These are phyloP conservation scores for Scheffersomyces cryptocercus DNA, from an alignment of 1,139 yeast species.

Conservation along the genomic window DNA sequence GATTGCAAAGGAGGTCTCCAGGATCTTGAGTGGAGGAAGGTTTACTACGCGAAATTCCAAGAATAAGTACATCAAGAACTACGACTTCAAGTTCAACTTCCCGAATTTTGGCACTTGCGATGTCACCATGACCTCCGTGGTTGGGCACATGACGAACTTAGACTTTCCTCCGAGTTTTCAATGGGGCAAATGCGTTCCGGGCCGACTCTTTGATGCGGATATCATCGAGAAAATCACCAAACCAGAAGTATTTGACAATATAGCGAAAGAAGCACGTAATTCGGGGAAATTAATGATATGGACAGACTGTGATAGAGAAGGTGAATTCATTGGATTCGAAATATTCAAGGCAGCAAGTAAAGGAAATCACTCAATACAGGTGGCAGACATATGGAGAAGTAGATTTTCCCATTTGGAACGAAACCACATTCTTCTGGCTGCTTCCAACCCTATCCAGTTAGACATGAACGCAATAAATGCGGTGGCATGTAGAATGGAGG, in stretches of 20 bases:
- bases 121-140: slow-evolving; percentile 89
- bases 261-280: slow-evolving; percentile 60
- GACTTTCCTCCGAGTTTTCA: slow-evolving; percentile 65
- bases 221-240: slow-evolving; percentile 43
- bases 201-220: slow-evolving; percentile 68
- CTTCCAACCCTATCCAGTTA: slow-evolving; percentile 60
- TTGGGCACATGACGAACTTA: slow-evolving; percentile 73
- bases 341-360: slow-evolving; percentile 65
- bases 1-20: slow-evolving; percentile 84
- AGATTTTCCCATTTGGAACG: slow-evolving; percentile 85
- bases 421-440: slow-evolving; percentile 73
- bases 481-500: slow-evolving; percentile 80
- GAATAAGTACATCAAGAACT: slow-evolving; percentile 74
- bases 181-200: slow-evolving; percentile 75
- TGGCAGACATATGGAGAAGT: slow-evolving; percentile 65
- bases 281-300: slow-evolving; percentile 79
- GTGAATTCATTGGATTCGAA: slow-evolving; percentile 93
- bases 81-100: slow-evolving; percentile 71
- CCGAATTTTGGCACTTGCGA: slow-evolving; percentile 59
- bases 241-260: slow-evolving; percentile 64
- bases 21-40: slow-evolving; percentile 73
- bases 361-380: slow-evolving; percentile 49
- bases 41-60: slow-evolving; percentile 48
- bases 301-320: slow-evolving; percentile 99
- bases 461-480: slow-evolving; percentile 79